Evolutionary conservation across 345 rosid genomes (phyloP).

Genomic region (Combretum micranthum): DNA sequence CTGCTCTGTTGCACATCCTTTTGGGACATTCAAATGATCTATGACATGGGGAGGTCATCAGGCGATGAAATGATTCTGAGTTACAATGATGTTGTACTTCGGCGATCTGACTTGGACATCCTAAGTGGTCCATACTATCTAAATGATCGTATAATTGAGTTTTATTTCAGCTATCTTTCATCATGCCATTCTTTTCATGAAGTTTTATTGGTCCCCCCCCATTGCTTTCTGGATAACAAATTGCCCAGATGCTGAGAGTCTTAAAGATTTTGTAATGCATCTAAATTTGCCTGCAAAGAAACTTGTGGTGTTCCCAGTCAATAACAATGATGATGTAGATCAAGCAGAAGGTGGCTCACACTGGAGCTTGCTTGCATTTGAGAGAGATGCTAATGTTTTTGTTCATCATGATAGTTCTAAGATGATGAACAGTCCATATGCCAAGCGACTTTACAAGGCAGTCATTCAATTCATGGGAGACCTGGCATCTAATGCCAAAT

Average conservation of each 20-base stretch:
- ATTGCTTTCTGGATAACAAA: slow-evolving; percentile 81
- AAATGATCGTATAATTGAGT: slow-evolving; percentile 77
- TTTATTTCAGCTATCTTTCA: slow-evolving; percentile 67
- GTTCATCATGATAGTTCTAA: slow-evolving; percentile 70
- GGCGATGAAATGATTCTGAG: slow-evolving; percentile 74
- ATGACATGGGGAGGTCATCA: slow-evolving; percentile 37
- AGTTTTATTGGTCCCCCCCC: slow-evolving; percentile 62
- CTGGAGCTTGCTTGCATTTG: slow-evolving; percentile 75
- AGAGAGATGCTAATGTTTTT: slow-evolving; percentile 42
- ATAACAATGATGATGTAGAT: slow-evolving; percentile 52
- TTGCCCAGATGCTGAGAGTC: slow-evolving; percentile 42
- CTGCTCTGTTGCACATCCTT: too few species aligned
- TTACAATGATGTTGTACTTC: slow-evolving; percentile 71
- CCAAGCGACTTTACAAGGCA: slow-evolving; percentile 34
- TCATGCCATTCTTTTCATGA: slow-evolving; percentile 34
- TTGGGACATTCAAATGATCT: slow-evolving; percentile 2
- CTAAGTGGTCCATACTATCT: slow-evolving; percentile 46
- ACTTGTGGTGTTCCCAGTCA: slow-evolving; percentile 64
- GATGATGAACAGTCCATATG: slow-evolving; percentile 32
- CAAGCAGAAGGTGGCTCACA: slow-evolving; percentile 76
- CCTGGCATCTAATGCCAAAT: slow-evolving; percentile 22
- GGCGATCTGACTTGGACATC: slow-evolving; percentile 69
- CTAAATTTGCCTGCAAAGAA: slow-evolving; percentile 38
- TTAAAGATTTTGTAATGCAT: slow-evolving; percentile 55
- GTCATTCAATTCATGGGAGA: slow-evolving; percentile 31